Evolutionary conservation across 2,329 filamentous ascomycete species (phyloP).

Genomic region (Dactylellina drechsleri): DNA sequence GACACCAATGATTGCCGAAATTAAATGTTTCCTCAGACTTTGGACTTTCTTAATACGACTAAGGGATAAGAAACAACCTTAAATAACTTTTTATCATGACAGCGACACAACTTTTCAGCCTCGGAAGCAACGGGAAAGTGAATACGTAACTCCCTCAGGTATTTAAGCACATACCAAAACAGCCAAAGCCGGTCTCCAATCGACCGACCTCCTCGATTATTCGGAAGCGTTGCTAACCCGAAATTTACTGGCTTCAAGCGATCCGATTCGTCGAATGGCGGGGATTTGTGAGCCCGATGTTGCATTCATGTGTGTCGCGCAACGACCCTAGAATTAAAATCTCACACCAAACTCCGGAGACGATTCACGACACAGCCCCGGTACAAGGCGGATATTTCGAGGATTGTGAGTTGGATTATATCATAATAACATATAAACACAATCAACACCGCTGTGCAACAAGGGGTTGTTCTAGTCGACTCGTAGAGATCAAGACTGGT

Average conservation of each 20-base stretch:
- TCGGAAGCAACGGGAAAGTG: slow-evolving; percentile 21
- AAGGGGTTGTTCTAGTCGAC: no score
- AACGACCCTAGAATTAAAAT: not conserved
- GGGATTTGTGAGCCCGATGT: not conserved
- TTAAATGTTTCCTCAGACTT: slow-evolving; percentile 24
- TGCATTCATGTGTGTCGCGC: slow-evolving; percentile 1
- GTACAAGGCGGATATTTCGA: slow-evolving; percentile 19
- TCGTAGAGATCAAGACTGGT: no score
- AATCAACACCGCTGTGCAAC: no score
- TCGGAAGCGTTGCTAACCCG: slow-evolving; percentile 23
- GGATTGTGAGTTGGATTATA: no score
- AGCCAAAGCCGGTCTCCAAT: slow-evolving; percentile 6
- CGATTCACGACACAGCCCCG: slow-evolving; percentile 17
- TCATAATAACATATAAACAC: no score
- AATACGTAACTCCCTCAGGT: slow-evolving; percentile 26
- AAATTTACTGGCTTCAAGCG: slow-evolving; percentile 5
- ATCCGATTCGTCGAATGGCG: slow-evolving; percentile 30
- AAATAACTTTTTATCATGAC: slow-evolving; percentile 11
- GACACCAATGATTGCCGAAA: slow-evolving; percentile 21
- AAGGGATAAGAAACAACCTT: not conserved
- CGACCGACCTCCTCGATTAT: slow-evolving; percentile 32
- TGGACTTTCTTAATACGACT: slow-evolving; percentile 15
- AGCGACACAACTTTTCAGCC: slow-evolving; percentile 13
- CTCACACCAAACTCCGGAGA: slow-evolving; percentile 25
- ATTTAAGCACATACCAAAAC: slow-evolving; percentile 24